Conservation (phyloP, 2,329 filamentous ascomycete genomes). For the Fusarium neocosmosporiellum region DNA sequence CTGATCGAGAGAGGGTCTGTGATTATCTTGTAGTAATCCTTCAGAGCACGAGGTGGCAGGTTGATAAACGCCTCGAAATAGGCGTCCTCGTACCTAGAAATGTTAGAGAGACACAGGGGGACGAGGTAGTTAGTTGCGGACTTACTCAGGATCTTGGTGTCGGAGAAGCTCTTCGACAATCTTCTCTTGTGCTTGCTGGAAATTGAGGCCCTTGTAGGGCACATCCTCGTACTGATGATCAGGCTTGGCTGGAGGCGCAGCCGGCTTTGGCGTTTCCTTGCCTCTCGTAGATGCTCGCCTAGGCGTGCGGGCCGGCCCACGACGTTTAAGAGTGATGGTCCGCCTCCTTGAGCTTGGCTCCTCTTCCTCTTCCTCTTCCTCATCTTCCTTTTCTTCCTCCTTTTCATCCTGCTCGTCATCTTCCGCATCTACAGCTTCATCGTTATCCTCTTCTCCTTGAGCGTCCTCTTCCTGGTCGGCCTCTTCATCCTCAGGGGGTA, state of each 20-base stretch:
- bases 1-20: slow-evolving; percentile 83
- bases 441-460: slow-evolving; percentile 45
- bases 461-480: slow-evolving; percentile 45
- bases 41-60: slow-evolving; percentile 78
- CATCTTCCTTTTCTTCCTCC: slow-evolving; percentile 46
- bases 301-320: slow-evolving; percentile 50
- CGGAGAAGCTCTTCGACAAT: slow-evolving; percentile 81
- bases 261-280: slow-evolving; percentile 49
- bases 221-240: slow-evolving; percentile 66
- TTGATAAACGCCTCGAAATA: slow-evolving; percentile 81
- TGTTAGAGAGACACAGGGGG: slow-evolving; percentile 29
- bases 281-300: slow-evolving; percentile 47
- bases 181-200: slow-evolving; percentile 89
- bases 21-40: slow-evolving; percentile 89
- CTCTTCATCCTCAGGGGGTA: slow-evolving; percentile 60
- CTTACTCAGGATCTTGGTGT: slow-evolving; percentile 73
- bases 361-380: slow-evolving; percentile 45
- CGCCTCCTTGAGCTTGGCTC: slow-evolving; percentile 48
- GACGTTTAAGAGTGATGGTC: slow-evolving; percentile 55
- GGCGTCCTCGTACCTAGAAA: slow-evolving; percentile 72
- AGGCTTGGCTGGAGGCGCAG: slow-evolving; percentile 55
- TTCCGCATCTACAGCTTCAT: slow-evolving; percentile 49
- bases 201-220: slow-evolving; percentile 77
- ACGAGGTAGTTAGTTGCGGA: background rate
- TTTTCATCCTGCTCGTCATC: slow-evolving; percentile 47